A percentile compares a stretch with the other conserved stretches of the same genome.
phyloP scores from a whole-genome alignment of 768 basidiomycete species.

The Boletales sp. region DNA sequence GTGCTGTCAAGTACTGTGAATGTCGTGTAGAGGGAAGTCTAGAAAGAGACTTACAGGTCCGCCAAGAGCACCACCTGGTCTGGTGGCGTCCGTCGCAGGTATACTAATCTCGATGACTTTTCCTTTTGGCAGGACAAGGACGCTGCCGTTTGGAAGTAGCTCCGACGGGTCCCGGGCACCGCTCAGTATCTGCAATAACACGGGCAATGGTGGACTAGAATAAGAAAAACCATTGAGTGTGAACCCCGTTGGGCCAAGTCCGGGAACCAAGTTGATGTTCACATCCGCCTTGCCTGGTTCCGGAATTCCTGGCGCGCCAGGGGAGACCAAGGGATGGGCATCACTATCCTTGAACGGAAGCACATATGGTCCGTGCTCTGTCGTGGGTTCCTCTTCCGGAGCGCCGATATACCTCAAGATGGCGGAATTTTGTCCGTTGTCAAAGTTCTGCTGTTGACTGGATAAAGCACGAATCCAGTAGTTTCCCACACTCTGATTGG shows the following conservation, averaged over 20 bases:
- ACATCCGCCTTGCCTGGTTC: slow-evolving; percentile 40
- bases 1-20: slow-evolving; percentile 12
- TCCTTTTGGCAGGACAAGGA: slow-evolving; percentile 12
- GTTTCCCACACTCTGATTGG: slow-evolving; percentile 45
- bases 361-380: slow-evolving; percentile 19
- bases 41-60: slow-evolving; percentile 23
- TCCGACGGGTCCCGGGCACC: slow-evolving; percentile 33
- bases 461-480: slow-evolving; percentile 52
- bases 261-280: slow-evolving; percentile 23
- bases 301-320: slow-evolving; percentile 37
- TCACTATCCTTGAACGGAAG: slow-evolving; percentile 31
- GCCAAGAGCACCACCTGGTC: slow-evolving; percentile 11
- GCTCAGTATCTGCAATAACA: slow-evolving; percentile 42
- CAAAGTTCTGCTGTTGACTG: slow-evolving; percentile 15
- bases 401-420: slow-evolving; percentile 50
- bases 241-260: background rate
- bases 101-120: slow-evolving; percentile 28
- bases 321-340: slow-evolving; percentile 22
- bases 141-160: slow-evolving; percentile 24
- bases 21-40: background rate
- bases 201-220: slow-evolving; percentile 37
- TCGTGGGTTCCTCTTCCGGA: slow-evolving; percentile 36
- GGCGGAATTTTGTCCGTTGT: slow-evolving; percentile 46
- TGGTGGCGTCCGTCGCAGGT: slow-evolving; percentile 13
- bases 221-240: slow-evolving; percentile 4